A percentile compares a stretch with the other conserved stretches of the same genome.
Conservation (phyloP, 495 filamentous ascomycete species). For the Lasiosphaeriaceae sp. region DNA sequence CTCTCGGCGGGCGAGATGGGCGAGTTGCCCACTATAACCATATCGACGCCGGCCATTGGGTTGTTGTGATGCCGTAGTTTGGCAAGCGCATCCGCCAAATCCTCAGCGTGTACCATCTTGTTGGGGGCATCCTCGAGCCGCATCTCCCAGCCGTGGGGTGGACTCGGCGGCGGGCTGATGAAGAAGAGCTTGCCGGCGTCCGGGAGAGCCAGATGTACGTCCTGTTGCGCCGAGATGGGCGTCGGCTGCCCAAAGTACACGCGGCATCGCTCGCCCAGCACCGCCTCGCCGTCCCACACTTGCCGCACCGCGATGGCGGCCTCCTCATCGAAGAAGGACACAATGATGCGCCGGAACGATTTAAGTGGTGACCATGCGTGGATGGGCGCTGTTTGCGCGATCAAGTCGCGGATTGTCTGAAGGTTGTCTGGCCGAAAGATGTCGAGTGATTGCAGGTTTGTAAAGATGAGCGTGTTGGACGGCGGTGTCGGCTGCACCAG, state of each 20-base stretch:
- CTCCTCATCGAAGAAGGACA: conserved; percentile 72
- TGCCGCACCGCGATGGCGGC: conserved; percentile 70
- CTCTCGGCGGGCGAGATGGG: conserved; percentile 32
- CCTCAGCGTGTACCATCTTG: conserved; percentile 86
- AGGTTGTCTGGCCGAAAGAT: conserved; percentile 80
- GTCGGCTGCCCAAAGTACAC: conserved; percentile 89
- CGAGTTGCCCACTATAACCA: conserved; percentile 10
- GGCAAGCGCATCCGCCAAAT: conserved; percentile 76
- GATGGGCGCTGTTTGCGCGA: conserved; percentile 64
- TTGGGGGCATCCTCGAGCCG: conserved; percentile 88
- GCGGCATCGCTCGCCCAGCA: conserved; percentile 66
- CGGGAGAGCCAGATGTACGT: conserved; percentile 70
- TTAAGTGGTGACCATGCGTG: conserved; percentile 89
- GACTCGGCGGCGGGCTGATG: conserved; percentile 87
- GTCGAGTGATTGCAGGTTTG: conserved; percentile 71
- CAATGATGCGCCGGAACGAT: conserved; percentile 86
- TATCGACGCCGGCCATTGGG: conserved; percentile 11
- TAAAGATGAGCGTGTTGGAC: conserved; percentile 92
- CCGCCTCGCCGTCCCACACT: conserved; percentile 63
- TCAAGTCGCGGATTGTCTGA: conserved; percentile 66
- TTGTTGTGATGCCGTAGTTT: conserved; percentile 52
- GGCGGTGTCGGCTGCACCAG: conserved; percentile 76
- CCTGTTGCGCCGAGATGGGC: conserved; percentile 34
- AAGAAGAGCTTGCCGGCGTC: conserved; percentile 92
- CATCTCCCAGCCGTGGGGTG: conserved; percentile 91